These are phyloP conservation scores for Phlyctochytrium planicorne DNA, from an alignment of 192 early-diverging fungal species.

Conservation along the genomic window DNA sequence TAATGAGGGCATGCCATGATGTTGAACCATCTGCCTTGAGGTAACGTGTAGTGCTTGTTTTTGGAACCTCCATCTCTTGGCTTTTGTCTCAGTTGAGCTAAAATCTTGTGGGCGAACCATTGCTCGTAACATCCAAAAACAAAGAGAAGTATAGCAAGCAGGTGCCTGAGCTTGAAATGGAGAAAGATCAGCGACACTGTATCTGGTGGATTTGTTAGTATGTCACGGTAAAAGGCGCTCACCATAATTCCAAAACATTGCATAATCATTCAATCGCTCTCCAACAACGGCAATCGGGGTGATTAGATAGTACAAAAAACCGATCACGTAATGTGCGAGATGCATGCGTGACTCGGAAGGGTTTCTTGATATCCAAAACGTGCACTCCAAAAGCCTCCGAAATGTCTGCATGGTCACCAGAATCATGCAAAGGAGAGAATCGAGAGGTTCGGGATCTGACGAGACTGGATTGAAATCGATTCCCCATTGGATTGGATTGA, in stretches of 20 bases:
- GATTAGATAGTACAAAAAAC: constrained; percentile 31
- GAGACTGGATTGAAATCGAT: background rate
- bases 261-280: constrained; percentile 15
- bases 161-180: constrained; percentile 9
- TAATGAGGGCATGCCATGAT: constrained; percentile 43
- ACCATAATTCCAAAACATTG: background rate
- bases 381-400: constrained; percentile 23
- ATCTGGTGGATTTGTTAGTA: background rate
- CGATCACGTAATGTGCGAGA: constrained; percentile 27
- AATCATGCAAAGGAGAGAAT: constrained; percentile 15
- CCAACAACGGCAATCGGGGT: constrained; percentile 32
- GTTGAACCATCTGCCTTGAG: constrained; percentile 23
- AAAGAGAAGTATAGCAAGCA: constrained; percentile 21
- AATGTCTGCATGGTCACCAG: constrained; percentile 18
- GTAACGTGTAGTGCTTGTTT: constrained; percentile 24
- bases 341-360: constrained; percentile 31
- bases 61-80: background rate
- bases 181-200: background rate
- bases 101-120: constrained; percentile 13
- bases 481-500: background rate
- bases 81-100: constrained; percentile 19
- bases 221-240: background rate
- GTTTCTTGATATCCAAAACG: background rate
- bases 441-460: background rate
- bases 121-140: constrained; percentile 26